Conservation (phyloP, 495 filamentous ascomycete species). For the Hypoxylon fragiforme region DNA sequence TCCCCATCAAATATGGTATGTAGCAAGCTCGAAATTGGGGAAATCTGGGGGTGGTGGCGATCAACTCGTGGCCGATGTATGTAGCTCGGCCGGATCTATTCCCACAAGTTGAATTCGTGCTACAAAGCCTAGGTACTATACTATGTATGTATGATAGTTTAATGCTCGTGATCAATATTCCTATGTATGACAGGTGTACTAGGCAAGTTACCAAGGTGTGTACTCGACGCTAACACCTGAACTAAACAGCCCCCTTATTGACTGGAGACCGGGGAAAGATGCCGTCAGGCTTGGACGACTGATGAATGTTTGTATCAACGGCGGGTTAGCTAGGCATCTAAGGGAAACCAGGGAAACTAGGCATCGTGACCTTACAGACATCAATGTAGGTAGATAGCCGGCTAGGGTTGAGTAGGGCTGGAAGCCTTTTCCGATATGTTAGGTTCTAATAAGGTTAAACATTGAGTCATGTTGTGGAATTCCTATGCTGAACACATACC, state of each 20-base stretch:
- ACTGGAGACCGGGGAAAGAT: constrained; percentile 6
- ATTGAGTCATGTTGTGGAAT: no score
- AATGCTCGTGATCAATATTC: no score
- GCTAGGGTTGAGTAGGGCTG: constrained; percentile 14
- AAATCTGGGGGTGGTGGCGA: constrained; percentile 6
- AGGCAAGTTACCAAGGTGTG: no score
- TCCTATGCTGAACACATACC: no score
- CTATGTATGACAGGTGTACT: no score
- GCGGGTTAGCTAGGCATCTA: no score
- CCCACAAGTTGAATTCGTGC: neutral
- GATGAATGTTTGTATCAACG: neutral
- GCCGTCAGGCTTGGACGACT: neutral
- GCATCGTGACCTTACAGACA: no score
- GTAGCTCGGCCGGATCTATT: constrained; percentile 5
- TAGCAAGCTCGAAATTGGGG: constrained; percentile 1
- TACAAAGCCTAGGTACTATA: neutral
- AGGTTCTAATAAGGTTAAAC: constrained; percentile 15
- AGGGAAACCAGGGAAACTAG: neutral
- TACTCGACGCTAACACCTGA: neutral
- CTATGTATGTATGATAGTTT: neutral
- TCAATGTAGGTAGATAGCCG: no score
- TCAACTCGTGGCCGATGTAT: constrained; percentile 29
- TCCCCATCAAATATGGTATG: no score
- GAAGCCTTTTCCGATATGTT: constrained; percentile 6
- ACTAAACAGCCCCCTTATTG: neutral